Percentiles rank a stretch among this genome's conserved stretches.
phyloP scores from a whole-genome alignment of 1,284 basidiomycete genomes.

The Coniferiporia sulphurascens region DNA sequence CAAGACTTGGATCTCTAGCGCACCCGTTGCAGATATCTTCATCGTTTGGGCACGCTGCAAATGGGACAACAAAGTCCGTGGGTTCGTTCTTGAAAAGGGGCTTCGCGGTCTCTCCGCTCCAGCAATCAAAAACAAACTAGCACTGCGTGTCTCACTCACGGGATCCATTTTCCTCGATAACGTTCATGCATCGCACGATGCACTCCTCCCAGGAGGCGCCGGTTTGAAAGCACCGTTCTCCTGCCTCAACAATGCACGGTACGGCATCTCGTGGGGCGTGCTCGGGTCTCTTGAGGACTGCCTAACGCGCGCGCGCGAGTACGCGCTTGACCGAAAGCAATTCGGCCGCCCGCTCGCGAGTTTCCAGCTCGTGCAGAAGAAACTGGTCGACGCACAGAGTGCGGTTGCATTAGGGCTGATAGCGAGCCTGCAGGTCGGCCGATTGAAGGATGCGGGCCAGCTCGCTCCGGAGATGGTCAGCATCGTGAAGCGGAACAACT shows the following conservation, averaged over 20 bases:
- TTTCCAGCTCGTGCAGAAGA: constrained; percentile 97
- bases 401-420: constrained; percentile 82
- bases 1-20: constrained; percentile 97
- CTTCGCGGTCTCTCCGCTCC: constrained; percentile 82
- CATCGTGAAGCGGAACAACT: constrained; percentile 94
- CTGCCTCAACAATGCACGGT: constrained; percentile 87
- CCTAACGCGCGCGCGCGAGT: constrained; percentile 71
- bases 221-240: constrained; percentile 85
- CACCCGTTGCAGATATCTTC: constrained; percentile 83
- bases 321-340: constrained; percentile 87
- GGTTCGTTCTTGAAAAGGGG: constrained; percentile 81
- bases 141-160: constrained; percentile 85
- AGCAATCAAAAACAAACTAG: constrained; percentile 90
- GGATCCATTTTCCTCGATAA: constrained; percentile 93
- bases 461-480: constrained; percentile 92
- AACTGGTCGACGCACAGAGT: constrained; percentile 88
- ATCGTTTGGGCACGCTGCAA: constrained; percentile 94
- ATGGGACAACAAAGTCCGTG: constrained; percentile 89
- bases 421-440: constrained; percentile 79
- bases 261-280: constrained; percentile 90
- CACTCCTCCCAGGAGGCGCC: constrained; percentile 69
- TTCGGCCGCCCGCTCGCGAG: constrained; percentile 87
- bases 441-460: constrained; percentile 80
- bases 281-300: constrained; percentile 96
- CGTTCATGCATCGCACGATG: constrained; percentile 65